Percentiles rank a stretch among this genome's conserved stretches.
phyloP scores from a whole-genome alignment of 2,329 filamentous ascomycete species.

The Aspergillus aculeatinus region DNA sequence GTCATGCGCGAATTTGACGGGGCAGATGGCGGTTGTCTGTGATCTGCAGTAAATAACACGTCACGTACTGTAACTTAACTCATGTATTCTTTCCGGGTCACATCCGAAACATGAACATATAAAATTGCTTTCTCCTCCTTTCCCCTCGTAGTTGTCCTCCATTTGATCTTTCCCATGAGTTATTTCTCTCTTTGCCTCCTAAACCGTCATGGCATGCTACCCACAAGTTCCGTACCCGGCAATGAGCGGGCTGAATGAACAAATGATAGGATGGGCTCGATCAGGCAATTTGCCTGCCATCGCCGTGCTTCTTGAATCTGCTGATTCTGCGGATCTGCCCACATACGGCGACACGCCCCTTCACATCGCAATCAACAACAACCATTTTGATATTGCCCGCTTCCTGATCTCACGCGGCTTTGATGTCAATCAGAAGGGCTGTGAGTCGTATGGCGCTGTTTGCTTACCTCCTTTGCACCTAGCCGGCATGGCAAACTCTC shows the following conservation, averaged over 20 bases:
- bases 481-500: not conserved
- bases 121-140: not conserved
- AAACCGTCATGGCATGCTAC: not conserved
- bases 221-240: not conserved
- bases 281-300: not conserved
- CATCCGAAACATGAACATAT: too few species aligned
- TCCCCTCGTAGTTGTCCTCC: not conserved
- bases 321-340: not conserved
- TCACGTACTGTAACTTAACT: too few species aligned
- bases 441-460: not conserved
- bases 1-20: too few species aligned
- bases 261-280: not conserved
- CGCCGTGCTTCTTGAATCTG: not conserved
- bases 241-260: not conserved
- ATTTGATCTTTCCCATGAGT: not conserved
- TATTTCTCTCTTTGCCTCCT: not conserved
- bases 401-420: not conserved
- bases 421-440: not conserved
- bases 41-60: too few species aligned
- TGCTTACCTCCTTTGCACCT: not conserved
- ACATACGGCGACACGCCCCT: not conserved
- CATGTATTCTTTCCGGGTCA: too few species aligned
- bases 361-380: not conserved
- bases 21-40: too few species aligned
- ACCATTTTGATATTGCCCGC: not conserved